Evolutionary conservation across 2,329 filamentous ascomycete genomes (phyloP), one percentile per base, ranked within the genome.

Genomic region (Peltaster fructicola): DNA sequence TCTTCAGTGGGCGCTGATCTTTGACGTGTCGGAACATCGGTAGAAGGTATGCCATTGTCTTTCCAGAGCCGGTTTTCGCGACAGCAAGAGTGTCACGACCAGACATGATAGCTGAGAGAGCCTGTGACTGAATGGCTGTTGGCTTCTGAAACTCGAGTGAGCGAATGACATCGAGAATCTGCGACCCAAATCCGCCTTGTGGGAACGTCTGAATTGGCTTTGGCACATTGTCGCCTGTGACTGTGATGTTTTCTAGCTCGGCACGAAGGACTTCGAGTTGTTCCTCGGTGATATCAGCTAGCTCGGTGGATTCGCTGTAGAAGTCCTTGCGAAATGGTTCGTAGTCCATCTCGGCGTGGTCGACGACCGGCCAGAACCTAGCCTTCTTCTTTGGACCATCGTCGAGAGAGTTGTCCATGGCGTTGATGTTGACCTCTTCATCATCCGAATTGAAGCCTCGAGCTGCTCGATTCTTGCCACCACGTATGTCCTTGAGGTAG

Each of bases 1-100:
- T 71, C 40, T 77, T 78, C 10, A 93, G 57, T 0, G 77, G 72
- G 24, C 71, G 63, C 47, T 98, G 88, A 44, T 95, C 88, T 51
- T 85, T 88, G 55, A 95, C 92, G 48, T 98, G 88, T 28, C 88
- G 72, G 49, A 98, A 93, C 81, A 95, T 93, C 17, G 88, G 88
- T 21, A 98, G 65, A 15, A 92, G 56, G 47, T 95, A 98, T 5
- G 88, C 88, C 41, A 95, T 72, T 0, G 88, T 98, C 57, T 98
- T 98, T 48, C 88, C 88, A 14, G 88, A 95, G 4, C 88, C 88
- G 14, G 88, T 98, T 57, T 95, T 95, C 10, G 88, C 88, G 26
- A 98, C 82, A 37, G 84, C 88, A 35, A 98, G 81, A 17, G 93
- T 78, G 56, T 98, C 88, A 38, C 82, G 71, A 7, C 88, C 88